Base-by-base conservation (phyloP, 257 asterid species). In the Sherardia arvensis region DNA sequence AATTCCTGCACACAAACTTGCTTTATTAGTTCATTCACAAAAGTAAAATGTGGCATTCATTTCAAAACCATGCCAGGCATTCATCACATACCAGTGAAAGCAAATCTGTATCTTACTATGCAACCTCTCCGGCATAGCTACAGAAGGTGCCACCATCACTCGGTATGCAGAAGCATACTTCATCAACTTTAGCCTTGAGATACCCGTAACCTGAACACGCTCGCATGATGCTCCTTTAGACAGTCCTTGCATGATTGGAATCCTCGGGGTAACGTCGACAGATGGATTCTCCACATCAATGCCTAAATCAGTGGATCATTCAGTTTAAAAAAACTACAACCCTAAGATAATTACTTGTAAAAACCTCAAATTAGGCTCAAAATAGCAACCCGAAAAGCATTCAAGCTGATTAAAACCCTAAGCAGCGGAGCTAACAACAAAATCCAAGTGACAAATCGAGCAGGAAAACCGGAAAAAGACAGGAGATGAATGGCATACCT, bases 131-230 rank as follows among this genome's bases (percentile, higher is more conserved):
- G 76, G 94, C 62, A 81, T 86, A 61, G 67, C 84, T 22, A 69
- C 84, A 9, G 95, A 83, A 38, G 98, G 94, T 62, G 66, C 80
- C 79, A 83, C 59, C 29, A 79, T 81, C 77, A 86, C 70, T 69
- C 82, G 86, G 62, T 69, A 84, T 64, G 81, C 85, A 73, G 88
- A 81, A 29, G 90, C 81, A 76, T 85, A 91, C 78, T 86, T 85
- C 79, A 83, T 72, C 56, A 91, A 80, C 57, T 73, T 80, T 48
- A 80, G 77, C 61, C 97, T 86, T 64, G 97, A 84, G 27, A 83
- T 62, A 68, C 98, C 95, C 48, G 81, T 62, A 58, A 88, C 78
- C 60, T 67, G 64, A 62, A 86, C 79, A 27, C 98, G 94, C 36
- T 86, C 88, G 53, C 95, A 91, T 26, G 85, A 75, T 64, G 68